Base-by-base conservation (phyloP, 768 basidiomycete species). In the Trichaptum fuscoviolaceum region DNA sequence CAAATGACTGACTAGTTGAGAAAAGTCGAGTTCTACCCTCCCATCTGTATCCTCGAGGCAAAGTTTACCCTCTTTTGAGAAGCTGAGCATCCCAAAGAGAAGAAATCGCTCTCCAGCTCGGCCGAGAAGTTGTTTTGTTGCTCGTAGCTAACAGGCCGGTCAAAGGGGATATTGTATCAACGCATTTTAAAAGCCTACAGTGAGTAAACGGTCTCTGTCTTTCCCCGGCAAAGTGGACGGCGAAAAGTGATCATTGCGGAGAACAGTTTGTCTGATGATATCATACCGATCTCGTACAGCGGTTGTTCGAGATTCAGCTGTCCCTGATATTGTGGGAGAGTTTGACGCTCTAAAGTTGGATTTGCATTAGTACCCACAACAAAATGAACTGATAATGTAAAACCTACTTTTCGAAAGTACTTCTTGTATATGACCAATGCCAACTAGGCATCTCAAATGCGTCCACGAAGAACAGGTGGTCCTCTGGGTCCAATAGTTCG, bases 161-260 rank as follows among this genome's bases (percentile, higher is more conserved):
- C 60, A 23, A 58, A 30, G 25, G 7, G 15, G 26, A 58, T 57
- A 64, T 36, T 0, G 61, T 15, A 64, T 52, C 27, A 18, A 58
- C 61, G 5, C 4, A 34, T 7, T 61, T 35, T 35, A 24, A 9
- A 57, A 3, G 68, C 87, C 70, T 73, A 93, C 94, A 68, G 96
- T 97, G 60, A 99, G 89, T 65, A 97, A 88, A 65, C 88, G 87
- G 68, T 90, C 89, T 67, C 95, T 81, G 76, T 99, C 93, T 64
- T 88, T 86, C 18, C 94, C 95, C 57, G 95, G 92, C 52, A 99
- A 77, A 0, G 95, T 95, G 7, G 96, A 96, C 2, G 97, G 96
- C 1, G 94, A 94, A 77, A 99, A 99, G 75, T 99, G 95, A 74
- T 99, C 97, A 73, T 98, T 99, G 57, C 97, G 83, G 52, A 98